phyloP scores from a whole-genome alignment of 78 protist species.

The Chrysochromulina tobinii region DNA sequence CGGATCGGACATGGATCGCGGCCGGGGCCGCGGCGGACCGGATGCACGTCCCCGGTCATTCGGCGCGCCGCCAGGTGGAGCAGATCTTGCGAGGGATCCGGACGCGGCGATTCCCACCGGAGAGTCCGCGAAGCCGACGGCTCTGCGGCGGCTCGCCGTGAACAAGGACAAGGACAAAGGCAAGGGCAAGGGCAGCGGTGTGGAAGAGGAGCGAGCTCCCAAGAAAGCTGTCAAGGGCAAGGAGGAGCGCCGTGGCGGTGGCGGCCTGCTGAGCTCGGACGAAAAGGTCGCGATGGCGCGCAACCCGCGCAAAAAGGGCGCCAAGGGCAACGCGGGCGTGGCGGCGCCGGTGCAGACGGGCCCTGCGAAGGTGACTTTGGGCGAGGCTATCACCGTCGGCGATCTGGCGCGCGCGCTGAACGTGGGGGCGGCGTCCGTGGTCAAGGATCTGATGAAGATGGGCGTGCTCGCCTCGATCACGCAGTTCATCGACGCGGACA shows the following conservation, averaged over 20 bases:
- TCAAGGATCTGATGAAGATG: background rate
- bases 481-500: slow-evolving; percentile 1
- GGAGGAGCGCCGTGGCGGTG: too few relatives aligned
- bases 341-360: background rate
- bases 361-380: background rate
- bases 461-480: background rate
- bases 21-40: background rate
- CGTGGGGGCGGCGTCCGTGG: background rate
- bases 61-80: background rate
- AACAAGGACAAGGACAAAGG: too few relatives aligned
- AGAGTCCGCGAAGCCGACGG: background rate
- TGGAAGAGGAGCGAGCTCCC: too few relatives aligned
- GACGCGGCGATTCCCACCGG: background rate
- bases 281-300: too few relatives aligned
- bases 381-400: background rate
- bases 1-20: background rate
- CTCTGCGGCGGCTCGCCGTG: too few relatives aligned
- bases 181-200: too few relatives aligned
- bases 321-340: too few relatives aligned
- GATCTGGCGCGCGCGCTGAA: background rate
- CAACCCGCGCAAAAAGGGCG: too few relatives aligned
- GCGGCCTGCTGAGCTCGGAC: too few relatives aligned
- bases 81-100: background rate
- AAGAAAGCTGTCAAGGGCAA: too few relatives aligned
- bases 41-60: background rate